These are phyloP conservation scores for Capsicum baccatum DNA, from an alignment of 257 asterid genomes.

Conservation along the genomic window DNA sequence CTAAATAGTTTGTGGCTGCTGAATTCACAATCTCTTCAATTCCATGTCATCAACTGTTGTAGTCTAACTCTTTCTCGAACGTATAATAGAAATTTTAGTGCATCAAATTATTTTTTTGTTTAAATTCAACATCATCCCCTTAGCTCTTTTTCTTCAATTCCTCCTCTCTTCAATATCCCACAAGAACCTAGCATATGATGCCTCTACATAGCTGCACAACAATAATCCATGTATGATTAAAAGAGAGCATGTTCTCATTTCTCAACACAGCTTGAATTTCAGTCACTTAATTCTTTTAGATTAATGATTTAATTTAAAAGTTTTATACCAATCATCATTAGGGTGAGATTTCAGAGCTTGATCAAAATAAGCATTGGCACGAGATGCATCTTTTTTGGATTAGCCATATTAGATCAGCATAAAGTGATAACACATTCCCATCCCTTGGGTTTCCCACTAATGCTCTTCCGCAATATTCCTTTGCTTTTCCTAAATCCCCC, in stretches of 20 bases:
- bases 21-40: not conserved
- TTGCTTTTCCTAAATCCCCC: slow-evolving; percentile 75
- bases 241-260: not conserved
- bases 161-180: slow-evolving; percentile 4
- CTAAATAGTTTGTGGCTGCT: not conserved
- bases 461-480: slow-evolving; percentile 86
- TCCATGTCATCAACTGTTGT: not conserved
- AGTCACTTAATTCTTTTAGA: not conserved
- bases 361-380: slow-evolving; percentile 74
- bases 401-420: slow-evolving; percentile 88
- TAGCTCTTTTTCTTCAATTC: not conserved
- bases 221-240: not conserved
- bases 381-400: slow-evolving; percentile 65
- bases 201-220: slow-evolving; percentile 1
- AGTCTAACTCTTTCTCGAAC: too few relatives aligned
- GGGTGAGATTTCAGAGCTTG: slow-evolving; percentile 86
- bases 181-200: slow-evolving; percentile 2
- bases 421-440: slow-evolving; percentile 74
- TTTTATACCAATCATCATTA: slow-evolving; percentile 68
- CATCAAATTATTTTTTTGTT: too few relatives aligned
- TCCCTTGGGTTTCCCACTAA: slow-evolving; percentile 69
- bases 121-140: too few relatives aligned
- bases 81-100: too few relatives aligned
- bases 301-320: not conserved
- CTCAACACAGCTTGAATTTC: not conserved